Percentiles rank a stretch among this genome's conserved stretches.
Evolutionary conservation across 2,329 filamentous ascomycete genomes (phyloP).

Genomic region (Claviceps pazoutovae): DNA sequence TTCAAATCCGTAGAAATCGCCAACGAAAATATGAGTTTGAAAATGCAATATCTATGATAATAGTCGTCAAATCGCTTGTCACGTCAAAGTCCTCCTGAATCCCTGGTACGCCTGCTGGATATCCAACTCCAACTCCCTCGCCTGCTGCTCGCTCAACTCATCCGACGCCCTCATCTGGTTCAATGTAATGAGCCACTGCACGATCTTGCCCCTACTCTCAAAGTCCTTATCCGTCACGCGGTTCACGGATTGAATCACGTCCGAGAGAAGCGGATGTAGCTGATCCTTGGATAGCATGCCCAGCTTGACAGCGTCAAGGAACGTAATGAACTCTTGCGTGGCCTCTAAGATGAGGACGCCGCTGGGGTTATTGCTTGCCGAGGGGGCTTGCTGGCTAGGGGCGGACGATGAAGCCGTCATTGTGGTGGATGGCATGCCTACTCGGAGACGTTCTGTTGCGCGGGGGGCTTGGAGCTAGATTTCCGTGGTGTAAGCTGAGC

Average conservation of each 20-base stretch:
- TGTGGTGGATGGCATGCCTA: slow-evolving; percentile 82
- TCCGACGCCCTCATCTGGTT: slow-evolving; percentile 98
- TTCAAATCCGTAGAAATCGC: not conserved
- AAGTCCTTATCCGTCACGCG: slow-evolving; percentile 94
- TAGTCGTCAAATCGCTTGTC: slow-evolving; percentile 8
- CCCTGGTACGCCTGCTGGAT: slow-evolving; percentile 91
- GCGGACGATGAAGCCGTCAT: slow-evolving; percentile 39
- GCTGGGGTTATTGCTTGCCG: slow-evolving; percentile 34
- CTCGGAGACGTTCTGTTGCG: slow-evolving; percentile 81
- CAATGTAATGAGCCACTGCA: slow-evolving; percentile 92
- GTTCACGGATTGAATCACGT: slow-evolving; percentile 94
- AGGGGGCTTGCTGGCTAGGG: slow-evolving; percentile 27
- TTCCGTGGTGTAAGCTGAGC: slow-evolving; percentile 6
- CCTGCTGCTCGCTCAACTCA: slow-evolving; percentile 75
- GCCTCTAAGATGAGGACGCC: slow-evolving; percentile 69
- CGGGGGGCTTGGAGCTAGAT: slow-evolving; percentile 79
- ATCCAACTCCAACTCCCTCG: slow-evolving; percentile 78
- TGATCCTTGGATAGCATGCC: slow-evolving; percentile 90
- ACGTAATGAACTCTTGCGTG: slow-evolving; percentile 97
- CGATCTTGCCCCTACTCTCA: slow-evolving; percentile 89
- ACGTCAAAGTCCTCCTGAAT: slow-evolving; percentile 68
- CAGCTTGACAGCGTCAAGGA: slow-evolving; percentile 86
- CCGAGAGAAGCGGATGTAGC: slow-evolving; percentile 84
- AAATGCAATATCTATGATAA: not conserved
- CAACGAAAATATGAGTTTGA: not conserved